Conservation (phyloP, 176 grass and related monocot species). For the Avena atlantica region DNA sequence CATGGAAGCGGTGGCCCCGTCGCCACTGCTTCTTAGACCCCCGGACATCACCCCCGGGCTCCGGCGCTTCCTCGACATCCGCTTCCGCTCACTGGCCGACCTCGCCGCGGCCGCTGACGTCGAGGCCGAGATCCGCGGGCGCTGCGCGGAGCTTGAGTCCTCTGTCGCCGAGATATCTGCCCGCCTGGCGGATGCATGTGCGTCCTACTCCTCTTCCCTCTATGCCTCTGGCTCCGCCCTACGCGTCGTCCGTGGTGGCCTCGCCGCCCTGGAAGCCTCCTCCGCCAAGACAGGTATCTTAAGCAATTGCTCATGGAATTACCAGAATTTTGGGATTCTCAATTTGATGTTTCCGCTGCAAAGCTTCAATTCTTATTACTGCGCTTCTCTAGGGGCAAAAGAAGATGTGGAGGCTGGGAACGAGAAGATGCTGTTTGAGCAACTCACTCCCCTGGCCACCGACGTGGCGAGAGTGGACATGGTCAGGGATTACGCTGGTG, state of each 20-base stretch:
- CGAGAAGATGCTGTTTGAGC: slow-evolving; percentile 56
- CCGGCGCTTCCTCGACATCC: slow-evolving; percentile 56
- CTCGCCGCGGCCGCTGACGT: slow-evolving; percentile 60
- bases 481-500: slow-evolving; percentile 73
- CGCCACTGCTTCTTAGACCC: slow-evolving; percentile 19
- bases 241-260: slow-evolving; percentile 44
- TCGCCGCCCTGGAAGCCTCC: slow-evolving; percentile 51
- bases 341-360: neutral
- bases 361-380: neutral
- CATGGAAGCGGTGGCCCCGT: slow-evolving; percentile 54
- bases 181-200: slow-evolving; percentile 36
- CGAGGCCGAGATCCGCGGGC: slow-evolving; percentile 59
- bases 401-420: slow-evolving; percentile 43
- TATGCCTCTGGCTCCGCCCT: slow-evolving; percentile 46
- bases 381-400: slow-evolving; percentile 35
- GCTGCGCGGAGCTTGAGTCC: slow-evolving; percentile 73
- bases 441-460: slow-evolving; percentile 73
- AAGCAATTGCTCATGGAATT: slow-evolving; percentile 26
- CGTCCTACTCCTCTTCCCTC: slow-evolving; percentile 48
- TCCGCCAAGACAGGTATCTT: slow-evolving; percentile 39
- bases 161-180: slow-evolving; percentile 47
- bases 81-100: slow-evolving; percentile 59
- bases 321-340: neutral
- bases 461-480: slow-evolving; percentile 89
- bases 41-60: slow-evolving; percentile 39